phyloP scores from a whole-genome alignment of 441 rosid genomes.

The Gossypium laxum region DNA sequence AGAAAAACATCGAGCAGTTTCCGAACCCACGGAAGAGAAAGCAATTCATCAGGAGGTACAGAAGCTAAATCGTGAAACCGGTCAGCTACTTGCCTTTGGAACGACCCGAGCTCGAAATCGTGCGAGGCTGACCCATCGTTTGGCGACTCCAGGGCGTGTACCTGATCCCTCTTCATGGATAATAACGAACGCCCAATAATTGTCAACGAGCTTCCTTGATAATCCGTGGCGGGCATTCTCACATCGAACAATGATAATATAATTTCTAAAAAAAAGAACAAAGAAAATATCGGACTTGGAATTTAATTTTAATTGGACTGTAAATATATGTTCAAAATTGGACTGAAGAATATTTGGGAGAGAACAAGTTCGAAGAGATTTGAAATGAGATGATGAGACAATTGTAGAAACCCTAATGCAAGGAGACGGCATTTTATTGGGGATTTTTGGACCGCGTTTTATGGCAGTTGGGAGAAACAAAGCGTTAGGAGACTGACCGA shows the following conservation, averaged over 20 bases:
- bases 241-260: background rate
- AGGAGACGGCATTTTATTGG: slow-evolving; percentile 28
- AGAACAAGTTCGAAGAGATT: background rate
- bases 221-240: slow-evolving; percentile 69
- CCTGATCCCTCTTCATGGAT: slow-evolving; percentile 51
- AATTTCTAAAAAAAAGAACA: background rate
- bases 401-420: background rate
- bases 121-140: slow-evolving; percentile 20
- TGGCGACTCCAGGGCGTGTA: slow-evolving; percentile 31
- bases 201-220: slow-evolving; percentile 35
- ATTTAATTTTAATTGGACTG: background rate
- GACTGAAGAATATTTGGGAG: background rate
- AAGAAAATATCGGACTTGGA: background rate
- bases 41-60: slow-evolving; percentile 33
- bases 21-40: slow-evolving; percentile 59
- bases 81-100: slow-evolving; percentile 50
- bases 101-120: slow-evolving; percentile 47
- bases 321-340: too few relatives aligned
- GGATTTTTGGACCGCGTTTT: slow-evolving; percentile 42
- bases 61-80: slow-evolving; percentile 42
- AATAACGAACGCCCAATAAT: slow-evolving; percentile 43
- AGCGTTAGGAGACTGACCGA: too few relatives aligned
- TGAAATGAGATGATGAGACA: background rate
- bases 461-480: slow-evolving; percentile 23
- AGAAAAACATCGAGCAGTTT: slow-evolving; percentile 57